Evolutionary conservation across 371 early-diverging fungal species (phyloP), one percentile per base, ranked within the genome.

Genomic region (Actinomucor elegans): DNA sequence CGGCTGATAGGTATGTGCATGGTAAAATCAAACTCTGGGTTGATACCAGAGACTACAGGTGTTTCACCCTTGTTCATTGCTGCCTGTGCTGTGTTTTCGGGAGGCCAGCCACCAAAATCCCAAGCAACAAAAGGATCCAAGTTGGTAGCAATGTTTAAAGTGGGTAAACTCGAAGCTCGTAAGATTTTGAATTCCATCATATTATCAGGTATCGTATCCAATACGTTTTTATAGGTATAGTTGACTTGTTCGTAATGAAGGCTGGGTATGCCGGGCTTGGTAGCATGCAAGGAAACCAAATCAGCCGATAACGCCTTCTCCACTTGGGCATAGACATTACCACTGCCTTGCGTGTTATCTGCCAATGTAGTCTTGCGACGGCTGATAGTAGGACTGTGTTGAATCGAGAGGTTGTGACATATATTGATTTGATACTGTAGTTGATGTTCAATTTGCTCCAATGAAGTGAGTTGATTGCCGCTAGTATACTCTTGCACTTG

Each of bases 91-190:
- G 77, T 71, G 34, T 73, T 80, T 50, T 85, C 87, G 1, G 79
- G 73, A 7, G 89, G 90, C 89, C 90, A 89, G 20, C 90, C 86
- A 9, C 74, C 82, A 15, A 89, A 52, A 62, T 91, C 89, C 79
- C 77, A 92, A 2, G 66, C 51, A 0, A 89, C 88, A 66, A 74
- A 86, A 2, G 82, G 75, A 8, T 87, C 86, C n/a, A 92, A 54
- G 10, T 83, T 77, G 21, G 67, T 56, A 2, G 77, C 57, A 0
- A 85, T 75, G 32, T 83, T 87, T 43, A 80, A 61, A 3, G 66
- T 74, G 5, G 80, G 77, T 21, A 90, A 43, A 43, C 82, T 84
- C 43, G 58, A 71, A 0, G 84, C 88, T 17, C 77, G 51, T 17
- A 78, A 66, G 18, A 91, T 75, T 15, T 62, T 55, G 5, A 92